These are phyloP conservation scores for Hypoxylon intermedium DNA, from an alignment of 495 filamentous ascomycete genomes.

Conservation along the genomic window DNA sequence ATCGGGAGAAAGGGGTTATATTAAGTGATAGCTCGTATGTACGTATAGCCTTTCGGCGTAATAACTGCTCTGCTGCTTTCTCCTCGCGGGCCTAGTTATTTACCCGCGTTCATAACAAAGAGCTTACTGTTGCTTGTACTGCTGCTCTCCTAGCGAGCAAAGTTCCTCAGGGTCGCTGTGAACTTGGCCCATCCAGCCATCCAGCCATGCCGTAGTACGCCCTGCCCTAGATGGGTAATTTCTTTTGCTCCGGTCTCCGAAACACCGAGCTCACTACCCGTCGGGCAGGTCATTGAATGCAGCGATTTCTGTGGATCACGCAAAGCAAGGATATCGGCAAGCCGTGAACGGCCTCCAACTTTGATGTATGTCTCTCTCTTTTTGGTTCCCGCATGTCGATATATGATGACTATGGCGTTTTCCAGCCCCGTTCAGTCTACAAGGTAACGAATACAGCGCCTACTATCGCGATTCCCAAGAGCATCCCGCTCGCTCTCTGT, in stretches of 20 bases:
- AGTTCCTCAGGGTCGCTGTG: slow-evolving; percentile 15
- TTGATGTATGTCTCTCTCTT: slow-evolving; percentile 10
- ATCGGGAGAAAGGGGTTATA: slow-evolving; percentile 24
- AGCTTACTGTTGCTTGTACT: slow-evolving; percentile 37
- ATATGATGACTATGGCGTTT: slow-evolving; percentile 2
- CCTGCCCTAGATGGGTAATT: slow-evolving; percentile 13
- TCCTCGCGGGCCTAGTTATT: slow-evolving; percentile 35
- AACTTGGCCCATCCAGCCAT: slow-evolving; percentile 9
- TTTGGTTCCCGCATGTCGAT: slow-evolving; percentile 9
- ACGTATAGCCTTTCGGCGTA: slow-evolving; percentile 27
- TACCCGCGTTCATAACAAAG: slow-evolving; percentile 33
- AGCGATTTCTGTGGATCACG: slow-evolving; percentile 21
- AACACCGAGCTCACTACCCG: slow-evolving; percentile 35
- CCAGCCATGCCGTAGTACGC: too few species aligned
- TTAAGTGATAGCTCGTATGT: slow-evolving; percentile 31
- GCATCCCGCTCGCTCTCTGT: slow-evolving; percentile 30
- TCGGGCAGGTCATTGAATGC: slow-evolving; percentile 7
- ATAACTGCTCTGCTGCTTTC: slow-evolving; percentile 1
- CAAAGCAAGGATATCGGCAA: slow-evolving; percentile 21
- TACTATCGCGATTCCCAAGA: slow-evolving; percentile 28
- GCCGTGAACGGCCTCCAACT: not conserved
- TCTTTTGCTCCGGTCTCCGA: slow-evolving; percentile 24
- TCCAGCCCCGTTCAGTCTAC: slow-evolving; percentile 23
- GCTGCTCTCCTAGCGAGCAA: slow-evolving; percentile 19
- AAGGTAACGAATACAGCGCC: slow-evolving; percentile 32